These are phyloP conservation scores for Filobasidium wieringae DNA, from an alignment of 768 basidiomycete species.

Conservation along the genomic window DNA sequence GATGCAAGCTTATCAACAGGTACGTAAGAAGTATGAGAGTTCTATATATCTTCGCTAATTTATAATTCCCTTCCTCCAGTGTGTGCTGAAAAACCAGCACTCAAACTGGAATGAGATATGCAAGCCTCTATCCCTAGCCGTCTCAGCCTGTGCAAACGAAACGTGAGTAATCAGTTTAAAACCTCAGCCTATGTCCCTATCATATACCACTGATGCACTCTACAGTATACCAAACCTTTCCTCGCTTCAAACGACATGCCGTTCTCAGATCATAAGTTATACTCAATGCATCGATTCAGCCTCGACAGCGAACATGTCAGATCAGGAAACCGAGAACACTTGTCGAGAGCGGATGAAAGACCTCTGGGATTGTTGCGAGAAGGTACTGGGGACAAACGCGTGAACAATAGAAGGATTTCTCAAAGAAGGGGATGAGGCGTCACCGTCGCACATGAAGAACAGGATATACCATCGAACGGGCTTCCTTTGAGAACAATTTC, in stretches of 20 bases:
- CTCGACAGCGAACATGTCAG: constrained; percentile 8
- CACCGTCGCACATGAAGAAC: too few relatives aligned
- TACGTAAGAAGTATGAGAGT: not conserved
- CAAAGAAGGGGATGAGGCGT: too few relatives aligned
- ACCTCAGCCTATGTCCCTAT: not conserved
- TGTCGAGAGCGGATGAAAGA: constrained; percentile 28
- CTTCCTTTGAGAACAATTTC: too few relatives aligned
- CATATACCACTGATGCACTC: not conserved
- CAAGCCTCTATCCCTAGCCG: constrained; percentile 21
- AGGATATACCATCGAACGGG: too few relatives aligned
- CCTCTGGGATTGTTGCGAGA: constrained; percentile 34
- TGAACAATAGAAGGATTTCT: too few relatives aligned
- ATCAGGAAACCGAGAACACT: constrained; percentile 21
- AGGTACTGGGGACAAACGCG: constrained; percentile 13
- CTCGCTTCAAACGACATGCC: constrained; percentile 28
- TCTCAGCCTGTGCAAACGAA: constrained; percentile 32
- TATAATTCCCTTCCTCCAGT: constrained; percentile 14
- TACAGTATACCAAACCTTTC: constrained; percentile 31
- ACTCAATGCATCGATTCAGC: constrained; percentile 23
- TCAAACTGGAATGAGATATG: constrained; percentile 32
- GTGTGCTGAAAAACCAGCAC: constrained; percentile 30
- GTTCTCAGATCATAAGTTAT: constrained; percentile 25
- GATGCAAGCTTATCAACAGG: constrained; percentile 35
- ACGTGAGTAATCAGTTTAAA: constrained; percentile 14
- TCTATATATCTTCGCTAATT: not conserved